These are phyloP conservation scores for Zymoseptoria tritici DNA, from an alignment of 2,329 filamentous ascomycete genomes.

Conservation along the genomic window DNA sequence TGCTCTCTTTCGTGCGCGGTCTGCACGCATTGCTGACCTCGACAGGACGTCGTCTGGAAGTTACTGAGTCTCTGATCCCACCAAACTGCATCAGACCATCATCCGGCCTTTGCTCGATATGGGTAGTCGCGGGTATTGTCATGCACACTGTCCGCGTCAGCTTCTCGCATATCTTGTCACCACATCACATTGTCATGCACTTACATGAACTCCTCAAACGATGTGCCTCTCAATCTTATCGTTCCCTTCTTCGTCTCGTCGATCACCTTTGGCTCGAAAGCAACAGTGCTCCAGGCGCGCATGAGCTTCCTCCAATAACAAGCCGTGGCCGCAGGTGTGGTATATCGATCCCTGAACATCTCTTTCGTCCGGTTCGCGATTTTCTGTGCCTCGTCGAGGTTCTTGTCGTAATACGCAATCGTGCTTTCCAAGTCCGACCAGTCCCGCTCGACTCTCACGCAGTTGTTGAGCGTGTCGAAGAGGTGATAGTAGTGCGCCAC, in stretches of 20 bases:
- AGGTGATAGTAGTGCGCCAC: slow-evolving; percentile 23
- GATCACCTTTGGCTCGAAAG: slow-evolving; percentile 15
- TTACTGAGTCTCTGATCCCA: no score
- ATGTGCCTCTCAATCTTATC: slow-evolving; percentile 16
- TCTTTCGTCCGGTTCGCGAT: slow-evolving; percentile 14
- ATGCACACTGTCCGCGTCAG: background rate
- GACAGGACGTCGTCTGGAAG: no score
- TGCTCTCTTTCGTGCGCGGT: no score
- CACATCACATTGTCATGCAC: background rate
- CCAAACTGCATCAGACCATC: background rate
- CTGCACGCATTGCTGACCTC: no score
- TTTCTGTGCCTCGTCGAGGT: slow-evolving; percentile 14
- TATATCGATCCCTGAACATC: slow-evolving; percentile 20
- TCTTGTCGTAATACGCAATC: slow-evolving; percentile 18
- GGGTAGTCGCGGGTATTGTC: background rate
- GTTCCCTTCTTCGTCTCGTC: slow-evolving; percentile 4
- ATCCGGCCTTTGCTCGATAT: background rate
- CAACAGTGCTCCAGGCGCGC: slow-evolving; percentile 18
- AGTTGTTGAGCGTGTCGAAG: slow-evolving; percentile 19
- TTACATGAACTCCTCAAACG: slow-evolving; percentile 18
- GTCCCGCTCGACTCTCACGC: slow-evolving; percentile 18
- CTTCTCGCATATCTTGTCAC: background rate
- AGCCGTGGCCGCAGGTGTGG: slow-evolving; percentile 23
- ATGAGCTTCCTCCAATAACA: slow-evolving; percentile 26
- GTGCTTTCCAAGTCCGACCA: slow-evolving; percentile 20